Percentiles rank a stretch among this genome's conserved stretches.
Conservation (phyloP, 2,329 filamentous ascomycete species). For the Penicillium sp. region DNA sequence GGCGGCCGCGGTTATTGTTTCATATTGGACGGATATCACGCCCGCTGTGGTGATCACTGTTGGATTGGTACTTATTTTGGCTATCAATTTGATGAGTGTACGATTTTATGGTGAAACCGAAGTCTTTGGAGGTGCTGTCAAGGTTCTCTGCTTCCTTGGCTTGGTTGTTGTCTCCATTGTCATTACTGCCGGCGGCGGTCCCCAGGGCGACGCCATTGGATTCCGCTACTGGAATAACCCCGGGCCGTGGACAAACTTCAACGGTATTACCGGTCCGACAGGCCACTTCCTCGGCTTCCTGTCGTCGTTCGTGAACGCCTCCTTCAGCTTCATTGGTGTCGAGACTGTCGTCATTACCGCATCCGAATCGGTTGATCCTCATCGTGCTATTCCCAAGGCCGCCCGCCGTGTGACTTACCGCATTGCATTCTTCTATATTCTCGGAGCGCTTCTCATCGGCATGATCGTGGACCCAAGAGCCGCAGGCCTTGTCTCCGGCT, state of each 20-base stretch:
- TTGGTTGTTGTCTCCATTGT: conserved; percentile 32
- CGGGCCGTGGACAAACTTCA: conserved; percentile 32
- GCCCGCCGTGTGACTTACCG: conserved; percentile 42
- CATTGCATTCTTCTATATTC: conserved; percentile 40
- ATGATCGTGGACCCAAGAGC: conserved; percentile 29
- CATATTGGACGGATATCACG: conserved; percentile 68
- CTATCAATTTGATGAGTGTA: conserved; percentile 33
- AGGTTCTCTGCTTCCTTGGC: conserved; percentile 32
- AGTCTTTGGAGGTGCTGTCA: conserved; percentile 31
- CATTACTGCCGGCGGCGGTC: conserved; percentile 34
- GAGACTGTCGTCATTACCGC: conserved; percentile 42
- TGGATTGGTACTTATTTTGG: conserved; percentile 29
- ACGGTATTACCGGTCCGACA: conserved; percentile 29
- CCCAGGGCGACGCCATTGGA: conserved; percentile 31
- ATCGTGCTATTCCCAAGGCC: conserved; percentile 41
- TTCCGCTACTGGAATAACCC: conserved; percentile 38
- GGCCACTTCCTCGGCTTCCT: conserved; percentile 39
- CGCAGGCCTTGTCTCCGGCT: conserved; percentile 21
- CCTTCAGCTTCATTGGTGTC: conserved; percentile 43
- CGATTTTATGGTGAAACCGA: conserved; percentile 35
- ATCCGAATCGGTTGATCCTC: conserved; percentile 41
- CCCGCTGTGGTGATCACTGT: conserved; percentile 67
- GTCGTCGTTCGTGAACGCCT: conserved; percentile 41
- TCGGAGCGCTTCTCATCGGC: conserved; percentile 30
- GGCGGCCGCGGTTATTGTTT: conserved; percentile 77